These are phyloP conservation scores for Oleoguttula mirabilis DNA, from an alignment of 495 filamentous ascomycete genomes.

Conservation along the genomic window DNA sequence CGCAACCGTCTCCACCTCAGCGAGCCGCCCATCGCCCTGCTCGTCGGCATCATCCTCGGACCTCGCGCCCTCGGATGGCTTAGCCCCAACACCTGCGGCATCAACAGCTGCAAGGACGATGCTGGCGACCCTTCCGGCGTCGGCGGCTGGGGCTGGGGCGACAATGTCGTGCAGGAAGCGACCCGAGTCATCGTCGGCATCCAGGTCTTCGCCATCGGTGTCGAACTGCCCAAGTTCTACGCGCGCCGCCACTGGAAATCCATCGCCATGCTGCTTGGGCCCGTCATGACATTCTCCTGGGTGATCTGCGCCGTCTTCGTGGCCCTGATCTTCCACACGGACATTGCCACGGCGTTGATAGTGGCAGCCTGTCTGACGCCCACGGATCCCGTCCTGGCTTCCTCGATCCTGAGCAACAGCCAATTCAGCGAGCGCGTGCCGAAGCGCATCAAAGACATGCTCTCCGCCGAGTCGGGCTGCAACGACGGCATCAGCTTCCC, in stretches of 20 bases:
- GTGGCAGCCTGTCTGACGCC: slow-evolving; percentile 40
- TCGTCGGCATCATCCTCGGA: slow-evolving; percentile 37
- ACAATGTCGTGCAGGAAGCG: slow-evolving; percentile 34
- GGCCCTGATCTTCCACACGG: slow-evolving; percentile 28
- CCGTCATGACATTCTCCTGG: slow-evolving; percentile 41
- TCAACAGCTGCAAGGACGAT: slow-evolving; percentile 3
- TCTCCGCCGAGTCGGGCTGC: slow-evolving; percentile 39
- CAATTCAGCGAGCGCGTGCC: slow-evolving; percentile 36
- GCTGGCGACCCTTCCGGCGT: neutral
- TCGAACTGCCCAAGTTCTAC: slow-evolving; percentile 37
- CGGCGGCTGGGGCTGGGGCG: slow-evolving; percentile 32
- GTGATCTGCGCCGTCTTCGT: slow-evolving; percentile 35
- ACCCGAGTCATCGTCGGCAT: slow-evolving; percentile 37
- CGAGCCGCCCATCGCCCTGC: slow-evolving; percentile 38
- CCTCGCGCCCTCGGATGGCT: slow-evolving; percentile 29
- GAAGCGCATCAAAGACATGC: slow-evolving; percentile 33
- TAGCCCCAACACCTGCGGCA: slow-evolving; percentile 21
- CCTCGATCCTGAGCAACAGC: slow-evolving; percentile 35
- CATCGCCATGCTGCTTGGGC: slow-evolving; percentile 36
- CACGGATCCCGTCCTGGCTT: slow-evolving; percentile 41
- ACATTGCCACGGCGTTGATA: slow-evolving; percentile 31
- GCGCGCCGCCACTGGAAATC: slow-evolving; percentile 34
- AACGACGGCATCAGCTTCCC: slow-evolving; percentile 41
- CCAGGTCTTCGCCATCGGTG: slow-evolving; percentile 37
- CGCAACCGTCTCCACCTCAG: slow-evolving; percentile 40